Conservation (phyloP, 257 asterid genomes). For the Rehmannia glutinosa region DNA sequence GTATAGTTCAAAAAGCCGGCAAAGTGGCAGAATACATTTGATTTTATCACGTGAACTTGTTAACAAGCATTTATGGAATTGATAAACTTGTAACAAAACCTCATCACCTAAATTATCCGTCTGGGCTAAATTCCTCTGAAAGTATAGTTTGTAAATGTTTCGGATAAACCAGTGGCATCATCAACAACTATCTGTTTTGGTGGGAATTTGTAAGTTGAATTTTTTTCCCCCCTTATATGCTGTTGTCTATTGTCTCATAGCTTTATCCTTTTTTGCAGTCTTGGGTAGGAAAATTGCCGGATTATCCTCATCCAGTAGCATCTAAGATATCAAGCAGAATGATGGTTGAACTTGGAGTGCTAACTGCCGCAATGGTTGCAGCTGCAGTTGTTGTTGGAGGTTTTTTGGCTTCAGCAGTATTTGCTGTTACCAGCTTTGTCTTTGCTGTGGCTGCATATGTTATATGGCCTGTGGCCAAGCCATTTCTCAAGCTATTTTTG, state of each 20-base stretch:
- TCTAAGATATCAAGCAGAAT: constrained; percentile 89
- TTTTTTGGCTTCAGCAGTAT: constrained; percentile 84
- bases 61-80: not conserved
- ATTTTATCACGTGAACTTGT: not conserved
- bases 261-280: constrained; percentile 52
- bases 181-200: too few species aligned
- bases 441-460: constrained; percentile 56
- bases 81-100: not conserved
- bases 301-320: constrained; percentile 84
- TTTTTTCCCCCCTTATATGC: constrained; percentile 5
- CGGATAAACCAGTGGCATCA: too few species aligned
- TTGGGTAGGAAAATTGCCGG: constrained; percentile 76
- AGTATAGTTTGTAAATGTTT: too few species aligned
- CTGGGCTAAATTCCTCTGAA: constrained; percentile 1
- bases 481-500: constrained; percentile 60
- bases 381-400: constrained; percentile 83
- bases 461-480: constrained; percentile 82
- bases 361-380: constrained; percentile 77
- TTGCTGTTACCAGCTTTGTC: constrained; percentile 72
- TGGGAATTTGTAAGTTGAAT: constrained; percentile 15
- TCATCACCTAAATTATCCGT: not conserved
- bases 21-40: too few species aligned
- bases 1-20: constrained; percentile 11
- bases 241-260: constrained; percentile 19
- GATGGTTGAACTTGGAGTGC: constrained; percentile 82